phyloP scores from a whole-genome alignment of 257 asterid species.

The Plectranthus barbatus region DNA sequence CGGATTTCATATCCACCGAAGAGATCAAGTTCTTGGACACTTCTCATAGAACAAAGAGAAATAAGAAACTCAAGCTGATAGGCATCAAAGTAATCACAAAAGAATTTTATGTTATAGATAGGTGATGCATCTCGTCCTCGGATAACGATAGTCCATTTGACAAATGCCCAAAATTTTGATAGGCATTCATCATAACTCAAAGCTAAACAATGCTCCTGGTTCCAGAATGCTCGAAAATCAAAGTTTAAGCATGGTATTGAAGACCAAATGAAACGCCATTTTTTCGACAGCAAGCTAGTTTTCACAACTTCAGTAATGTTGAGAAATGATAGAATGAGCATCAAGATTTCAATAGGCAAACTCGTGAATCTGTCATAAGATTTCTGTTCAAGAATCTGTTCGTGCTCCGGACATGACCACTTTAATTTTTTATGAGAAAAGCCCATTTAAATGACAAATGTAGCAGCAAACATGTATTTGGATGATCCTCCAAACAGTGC shows the following conservation, averaged over 20 bases:
- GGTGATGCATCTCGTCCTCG: not conserved
- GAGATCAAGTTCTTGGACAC: slow-evolving; percentile 9
- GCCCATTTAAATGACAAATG: slow-evolving; percentile 2
- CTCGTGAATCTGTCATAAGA: slow-evolving; percentile 5
- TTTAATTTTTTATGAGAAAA: not conserved
- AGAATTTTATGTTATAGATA: not conserved
- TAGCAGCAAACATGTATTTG: not conserved
- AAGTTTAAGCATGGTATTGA: slow-evolving; percentile 10
- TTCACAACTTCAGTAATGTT: not conserved
- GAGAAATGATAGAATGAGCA: slow-evolving; percentile 12
- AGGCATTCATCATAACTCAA: not conserved
- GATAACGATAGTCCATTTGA: not conserved
- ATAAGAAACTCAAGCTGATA: slow-evolving; percentile 6
- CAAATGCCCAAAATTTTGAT: slow-evolving; percentile 4
- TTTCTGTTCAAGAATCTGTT: not conserved
- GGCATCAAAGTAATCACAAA: not conserved
- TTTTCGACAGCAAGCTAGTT: slow-evolving; percentile 8
- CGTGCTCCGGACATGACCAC: not conserved
- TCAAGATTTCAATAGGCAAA: slow-evolving; percentile 12
- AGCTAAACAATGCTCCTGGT: not conserved
- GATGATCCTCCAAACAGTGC: not conserved
- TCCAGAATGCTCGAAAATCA: not conserved
- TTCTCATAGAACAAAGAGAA: not conserved
- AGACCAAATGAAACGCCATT: slow-evolving; percentile 9
- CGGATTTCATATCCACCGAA: not conserved